Evolutionary conservation across 768 basidiomycete species (phyloP).

Genomic region (Lentinula sp.): DNA sequence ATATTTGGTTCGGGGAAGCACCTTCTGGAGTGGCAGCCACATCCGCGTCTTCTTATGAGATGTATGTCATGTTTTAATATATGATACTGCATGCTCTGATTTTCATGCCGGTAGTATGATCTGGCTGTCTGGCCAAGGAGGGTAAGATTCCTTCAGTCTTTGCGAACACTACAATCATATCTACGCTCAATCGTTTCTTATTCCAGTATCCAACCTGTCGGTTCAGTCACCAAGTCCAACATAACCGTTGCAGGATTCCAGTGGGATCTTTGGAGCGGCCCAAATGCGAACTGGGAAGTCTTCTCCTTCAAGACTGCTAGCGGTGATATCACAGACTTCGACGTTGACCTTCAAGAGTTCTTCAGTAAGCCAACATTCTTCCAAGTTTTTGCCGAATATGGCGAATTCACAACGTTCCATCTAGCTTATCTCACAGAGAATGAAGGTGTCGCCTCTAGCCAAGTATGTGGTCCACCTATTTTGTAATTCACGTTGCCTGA

Average conservation of each 20-base stretch:
- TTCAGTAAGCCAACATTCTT: constrained; percentile 35
- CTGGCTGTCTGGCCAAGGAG: constrained; percentile 52
- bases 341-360: constrained; percentile 46
- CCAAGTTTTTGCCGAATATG: neutral
- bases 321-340: constrained; percentile 46
- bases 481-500: neutral
- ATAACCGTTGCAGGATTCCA: constrained; percentile 40
- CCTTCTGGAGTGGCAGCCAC: constrained; percentile 40
- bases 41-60: constrained; percentile 43
- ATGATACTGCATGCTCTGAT: neutral
- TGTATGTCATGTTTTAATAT: constrained; percentile 26
- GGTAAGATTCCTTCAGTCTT: constrained; percentile 24
- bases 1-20: constrained; percentile 46
- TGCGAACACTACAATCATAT: neutral
- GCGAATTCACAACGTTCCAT: neutral
- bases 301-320: constrained; percentile 45
- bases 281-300: constrained; percentile 50
- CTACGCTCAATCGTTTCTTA: neutral
- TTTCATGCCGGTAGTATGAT: constrained; percentile 37
- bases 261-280: constrained; percentile 54
- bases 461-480: constrained; percentile 22
- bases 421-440: constrained; percentile 39
- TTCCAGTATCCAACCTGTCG: constrained; percentile 48
- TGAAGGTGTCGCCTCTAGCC: constrained; percentile 41
- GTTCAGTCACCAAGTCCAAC: constrained; percentile 36